Evolutionary conservation across 805 yeast genomes (phyloP).

Genomic region (Teunomyces barrocoloradensis): DNA sequence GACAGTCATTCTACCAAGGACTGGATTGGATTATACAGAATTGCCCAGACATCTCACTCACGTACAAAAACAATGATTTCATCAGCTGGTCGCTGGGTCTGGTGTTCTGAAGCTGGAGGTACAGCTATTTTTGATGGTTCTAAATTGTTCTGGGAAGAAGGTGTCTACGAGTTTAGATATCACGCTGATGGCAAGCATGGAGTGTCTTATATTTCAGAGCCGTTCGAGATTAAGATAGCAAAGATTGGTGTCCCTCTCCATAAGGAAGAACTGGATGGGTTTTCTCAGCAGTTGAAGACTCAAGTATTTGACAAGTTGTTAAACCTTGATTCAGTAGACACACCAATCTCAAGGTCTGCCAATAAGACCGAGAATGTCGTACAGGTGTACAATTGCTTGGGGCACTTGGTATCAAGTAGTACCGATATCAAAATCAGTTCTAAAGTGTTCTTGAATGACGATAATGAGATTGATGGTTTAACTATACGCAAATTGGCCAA

Average conservation of each 20-base stretch:
- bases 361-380: conserved; percentile 28
- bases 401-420: conserved; percentile 18
- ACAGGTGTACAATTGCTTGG: conserved; percentile 23
- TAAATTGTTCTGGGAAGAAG: conserved; percentile 60
- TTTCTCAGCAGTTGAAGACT: conserved; percentile 31
- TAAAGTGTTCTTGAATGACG: conserved; percentile 30
- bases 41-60: conserved; percentile 56
- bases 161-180: conserved; percentile 71
- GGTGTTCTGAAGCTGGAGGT: conserved; percentile 39
- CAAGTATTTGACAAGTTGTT: conserved; percentile 32
- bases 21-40: conserved; percentile 76
- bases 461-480: conserved; percentile 14
- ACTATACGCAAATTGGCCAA: conserved; percentile 17
- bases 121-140: conserved; percentile 46
- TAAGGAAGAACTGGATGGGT: conserved; percentile 25
- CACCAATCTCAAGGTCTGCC: conserved; percentile 25
- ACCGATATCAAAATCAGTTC: conserved; percentile 31
- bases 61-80: conserved; percentile 56
- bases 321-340: conserved; percentile 18
- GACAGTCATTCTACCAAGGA: conserved; percentile 48
- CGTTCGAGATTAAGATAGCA: conserved; percentile 57
- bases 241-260: conserved; percentile 34
- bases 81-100: conserved; percentile 66
- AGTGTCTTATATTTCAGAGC: conserved; percentile 62
- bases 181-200: conserved; percentile 67